A percentile compares a stretch with the other conserved stretches of the same genome.
These are phyloP conservation scores for Eucalyptus shirleyi DNA, from an alignment of 345 rosid species.

Conservation along the genomic window DNA sequence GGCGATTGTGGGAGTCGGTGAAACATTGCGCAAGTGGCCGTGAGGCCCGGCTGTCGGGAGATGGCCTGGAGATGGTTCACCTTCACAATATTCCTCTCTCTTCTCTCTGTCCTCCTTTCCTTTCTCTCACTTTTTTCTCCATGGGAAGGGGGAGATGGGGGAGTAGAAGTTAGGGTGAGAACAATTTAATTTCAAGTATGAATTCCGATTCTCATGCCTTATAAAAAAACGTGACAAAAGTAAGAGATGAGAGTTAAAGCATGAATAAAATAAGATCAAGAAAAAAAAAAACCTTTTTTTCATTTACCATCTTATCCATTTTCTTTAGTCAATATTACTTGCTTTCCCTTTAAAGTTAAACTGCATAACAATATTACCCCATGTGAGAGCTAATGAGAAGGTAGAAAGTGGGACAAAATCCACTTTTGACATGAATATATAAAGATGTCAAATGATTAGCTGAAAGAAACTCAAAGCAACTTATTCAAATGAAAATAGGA, in stretches of 20 bases:
- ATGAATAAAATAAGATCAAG: fast-evolving
- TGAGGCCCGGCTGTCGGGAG: no score
- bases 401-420: not conserved
- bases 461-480: not conserved
- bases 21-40: no score
- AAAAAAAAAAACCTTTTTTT: not conserved
- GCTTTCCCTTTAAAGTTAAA: not conserved
- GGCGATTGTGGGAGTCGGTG: no score
- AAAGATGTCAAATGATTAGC: not conserved
- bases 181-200: no score
- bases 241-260: no score
- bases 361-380: not conserved
- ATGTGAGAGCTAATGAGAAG: not conserved
- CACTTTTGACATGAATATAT: not conserved
- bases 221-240: fast-evolving
- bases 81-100: no score
- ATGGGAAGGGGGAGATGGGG: fast-evolving
- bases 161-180: fast-evolving
- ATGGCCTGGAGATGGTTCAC: no score
- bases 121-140: no score
- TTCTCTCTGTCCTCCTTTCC: no score
- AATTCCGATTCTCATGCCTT: no score
- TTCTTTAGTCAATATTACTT: not conserved
- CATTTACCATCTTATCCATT: not conserved
- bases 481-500: not conserved